Percentiles rank a stretch among this genome's conserved stretches.
Evolutionary conservation across 805 yeast species (phyloP).

Genomic region (Scheffersomyces stipitis): DNA sequence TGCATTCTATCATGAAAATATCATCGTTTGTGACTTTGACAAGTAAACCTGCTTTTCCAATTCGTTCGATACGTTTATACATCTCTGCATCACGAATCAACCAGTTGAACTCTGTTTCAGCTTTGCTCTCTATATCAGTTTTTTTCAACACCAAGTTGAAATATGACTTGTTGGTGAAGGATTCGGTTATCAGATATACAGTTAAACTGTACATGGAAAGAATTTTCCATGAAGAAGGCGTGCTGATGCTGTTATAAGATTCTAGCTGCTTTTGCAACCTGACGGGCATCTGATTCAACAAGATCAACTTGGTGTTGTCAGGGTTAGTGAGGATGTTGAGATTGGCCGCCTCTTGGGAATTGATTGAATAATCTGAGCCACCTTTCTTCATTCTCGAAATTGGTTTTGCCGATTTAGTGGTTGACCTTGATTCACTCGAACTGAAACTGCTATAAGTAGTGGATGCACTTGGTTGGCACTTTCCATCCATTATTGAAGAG

Average conservation of each 20-base stretch:
- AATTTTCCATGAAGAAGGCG: slow-evolving; percentile 44
- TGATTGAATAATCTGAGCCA: slow-evolving; percentile 18
- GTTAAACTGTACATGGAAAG: slow-evolving; percentile 38
- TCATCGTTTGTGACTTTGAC: slow-evolving; percentile 29
- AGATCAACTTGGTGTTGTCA: slow-evolving; percentile 18
- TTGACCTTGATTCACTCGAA: slow-evolving; percentile 4
- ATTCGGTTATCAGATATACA: slow-evolving; percentile 29
- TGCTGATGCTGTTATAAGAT: slow-evolving; percentile 23
- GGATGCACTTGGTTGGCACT: slow-evolving; percentile 15
- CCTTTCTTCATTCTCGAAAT: slow-evolving; percentile 10
- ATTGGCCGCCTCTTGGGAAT: slow-evolving; percentile 18
- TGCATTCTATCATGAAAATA: slow-evolving; percentile 44
- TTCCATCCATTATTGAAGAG: slow-evolving; percentile 39
- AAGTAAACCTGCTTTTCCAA: slow-evolving; percentile 45
- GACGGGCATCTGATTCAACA: slow-evolving; percentile 32
- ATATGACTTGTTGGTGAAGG: slow-evolving; percentile 20
- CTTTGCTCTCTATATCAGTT: slow-evolving; percentile 10
- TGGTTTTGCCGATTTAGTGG: slow-evolving; percentile 1
- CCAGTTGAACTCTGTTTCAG: slow-evolving; percentile 26
- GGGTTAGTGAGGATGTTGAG: slow-evolving; percentile 24
- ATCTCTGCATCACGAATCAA: slow-evolving; percentile 29
- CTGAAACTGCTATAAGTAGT: slow-evolving; percentile 17
- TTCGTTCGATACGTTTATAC: slow-evolving; percentile 28
- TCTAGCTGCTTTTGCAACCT: slow-evolving; percentile 39
- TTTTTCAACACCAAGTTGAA: slow-evolving; percentile 28